phyloP scores from a whole-genome alignment of 2,329 filamentous ascomycete genomes.

The Trichoderma sp. region DNA sequence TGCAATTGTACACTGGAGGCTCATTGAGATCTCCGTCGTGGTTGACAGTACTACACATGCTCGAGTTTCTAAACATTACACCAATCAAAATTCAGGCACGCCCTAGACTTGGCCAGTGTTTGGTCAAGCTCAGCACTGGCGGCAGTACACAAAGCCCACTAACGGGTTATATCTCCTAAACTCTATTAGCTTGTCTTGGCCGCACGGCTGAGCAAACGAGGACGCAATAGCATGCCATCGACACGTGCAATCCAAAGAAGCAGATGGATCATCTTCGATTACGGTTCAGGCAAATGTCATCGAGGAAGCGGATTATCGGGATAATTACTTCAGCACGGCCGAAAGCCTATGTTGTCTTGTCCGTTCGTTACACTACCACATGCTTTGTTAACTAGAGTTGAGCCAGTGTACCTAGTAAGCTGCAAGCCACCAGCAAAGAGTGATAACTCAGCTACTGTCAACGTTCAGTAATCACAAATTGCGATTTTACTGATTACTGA shows the following conservation, averaged over 20 bases:
- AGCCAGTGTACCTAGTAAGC: neutral
- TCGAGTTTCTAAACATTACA: too few species aligned
- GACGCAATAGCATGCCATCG: neutral
- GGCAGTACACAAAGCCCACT: neutral
- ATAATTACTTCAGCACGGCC: neutral
- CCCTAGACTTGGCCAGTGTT: too few species aligned
- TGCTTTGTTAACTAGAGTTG: neutral
- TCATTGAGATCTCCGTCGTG: too few species aligned
- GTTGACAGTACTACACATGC: too few species aligned
- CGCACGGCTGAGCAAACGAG: neutral
- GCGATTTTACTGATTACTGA: constrained; percentile 2
- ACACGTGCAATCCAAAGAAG: neutral
- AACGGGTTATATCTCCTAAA: neutral
- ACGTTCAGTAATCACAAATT: constrained; percentile 12
- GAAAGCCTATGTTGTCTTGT: neutral
- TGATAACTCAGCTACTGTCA: neutral
- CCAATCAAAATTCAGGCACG: too few species aligned
- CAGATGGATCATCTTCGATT: neutral
- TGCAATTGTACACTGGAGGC: too few species aligned
- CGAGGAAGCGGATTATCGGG: neutral
- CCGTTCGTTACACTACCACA: neutral
- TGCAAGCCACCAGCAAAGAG: neutral
- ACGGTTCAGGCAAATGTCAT: neutral
- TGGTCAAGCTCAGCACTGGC: too few species aligned
- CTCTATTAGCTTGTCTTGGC: neutral